Evolutionary conservation across 208 protist species (phyloP).

Genomic region (Polymyxa betae): DNA sequence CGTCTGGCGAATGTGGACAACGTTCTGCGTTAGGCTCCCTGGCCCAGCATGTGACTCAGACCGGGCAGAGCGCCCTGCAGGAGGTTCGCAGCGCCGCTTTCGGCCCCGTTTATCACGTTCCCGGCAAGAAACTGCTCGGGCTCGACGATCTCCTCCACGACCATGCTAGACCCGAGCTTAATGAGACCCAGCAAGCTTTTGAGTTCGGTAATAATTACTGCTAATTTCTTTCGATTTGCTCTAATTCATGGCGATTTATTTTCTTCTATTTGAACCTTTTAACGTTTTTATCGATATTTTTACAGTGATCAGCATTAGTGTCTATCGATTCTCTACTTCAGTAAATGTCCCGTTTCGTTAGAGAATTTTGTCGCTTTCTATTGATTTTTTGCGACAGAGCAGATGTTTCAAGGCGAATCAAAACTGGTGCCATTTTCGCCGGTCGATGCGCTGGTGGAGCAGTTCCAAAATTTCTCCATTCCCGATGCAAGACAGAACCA

Average conservation of each 20-base stretch:
- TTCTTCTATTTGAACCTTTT: too few species aligned
- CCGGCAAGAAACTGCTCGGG: background rate
- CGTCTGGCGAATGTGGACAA: constrained; percentile 34
- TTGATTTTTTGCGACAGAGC: background rate
- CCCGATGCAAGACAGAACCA: too few species aligned
- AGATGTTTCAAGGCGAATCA: background rate
- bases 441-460: background rate
- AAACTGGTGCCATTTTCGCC: background rate
- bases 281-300: too few species aligned
- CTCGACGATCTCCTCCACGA: background rate
- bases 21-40: background rate
- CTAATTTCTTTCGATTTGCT: too few species aligned
- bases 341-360: too few species aligned
- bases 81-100: background rate
- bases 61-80: background rate
- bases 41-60: background rate
- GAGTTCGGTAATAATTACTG: constrained; percentile 40
- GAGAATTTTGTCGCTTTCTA: background rate
- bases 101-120: background rate
- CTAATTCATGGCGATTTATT: too few species aligned
- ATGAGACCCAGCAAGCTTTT: background rate
- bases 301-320: too few species aligned
- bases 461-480: constrained; percentile 6
- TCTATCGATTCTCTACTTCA: too few species aligned
- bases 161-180: background rate